Percentiles rank a stretch among this genome's conserved stretches.
Conservation (phyloP, 805 yeast species). For the Kodamaea laetipori region DNA sequence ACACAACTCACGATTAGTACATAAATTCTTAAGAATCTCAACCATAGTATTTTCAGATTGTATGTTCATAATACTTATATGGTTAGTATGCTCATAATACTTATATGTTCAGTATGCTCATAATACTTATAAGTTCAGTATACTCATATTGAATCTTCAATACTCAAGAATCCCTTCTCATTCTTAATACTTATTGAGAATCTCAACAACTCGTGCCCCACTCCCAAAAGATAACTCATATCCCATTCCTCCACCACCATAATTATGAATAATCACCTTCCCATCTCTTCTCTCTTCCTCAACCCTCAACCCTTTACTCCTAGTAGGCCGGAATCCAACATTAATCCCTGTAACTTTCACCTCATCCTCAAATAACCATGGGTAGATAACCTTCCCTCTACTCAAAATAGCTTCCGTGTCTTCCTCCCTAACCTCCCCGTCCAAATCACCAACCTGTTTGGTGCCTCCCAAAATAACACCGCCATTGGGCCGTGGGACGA, state of each 20-base stretch:
- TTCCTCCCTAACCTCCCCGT: slow-evolving; percentile 34
- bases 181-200: slow-evolving; percentile 7
- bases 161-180: not conserved
- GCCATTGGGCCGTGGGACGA: slow-evolving; percentile 65
- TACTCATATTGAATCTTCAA: not conserved
- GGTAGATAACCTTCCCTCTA: slow-evolving; percentile 51
- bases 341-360: slow-evolving; percentile 48
- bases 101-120: not conserved
- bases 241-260: slow-evolving; percentile 82
- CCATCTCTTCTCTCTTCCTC: slow-evolving; percentile 27
- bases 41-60: too few species aligned
- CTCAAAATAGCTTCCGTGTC: slow-evolving; percentile 52
- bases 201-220: slow-evolving; percentile 45
- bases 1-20: too few species aligned
- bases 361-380: slow-evolving; percentile 48
- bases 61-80: not conserved
- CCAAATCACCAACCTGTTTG: slow-evolving; percentile 50
- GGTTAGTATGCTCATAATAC: not conserved
- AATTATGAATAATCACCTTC: slow-evolving; percentile 52
- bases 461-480: slow-evolving; percentile 76
- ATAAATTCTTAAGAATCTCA: too few species aligned
- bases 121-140: too few species aligned
- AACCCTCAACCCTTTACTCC: slow-evolving; percentile 55
- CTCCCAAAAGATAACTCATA: slow-evolving; percentile 69
- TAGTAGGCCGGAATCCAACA: slow-evolving; percentile 71